phyloP scores from a whole-genome alignment of 495 filamentous ascomycete genomes.

The Talaromyces trachyspermus region DNA sequence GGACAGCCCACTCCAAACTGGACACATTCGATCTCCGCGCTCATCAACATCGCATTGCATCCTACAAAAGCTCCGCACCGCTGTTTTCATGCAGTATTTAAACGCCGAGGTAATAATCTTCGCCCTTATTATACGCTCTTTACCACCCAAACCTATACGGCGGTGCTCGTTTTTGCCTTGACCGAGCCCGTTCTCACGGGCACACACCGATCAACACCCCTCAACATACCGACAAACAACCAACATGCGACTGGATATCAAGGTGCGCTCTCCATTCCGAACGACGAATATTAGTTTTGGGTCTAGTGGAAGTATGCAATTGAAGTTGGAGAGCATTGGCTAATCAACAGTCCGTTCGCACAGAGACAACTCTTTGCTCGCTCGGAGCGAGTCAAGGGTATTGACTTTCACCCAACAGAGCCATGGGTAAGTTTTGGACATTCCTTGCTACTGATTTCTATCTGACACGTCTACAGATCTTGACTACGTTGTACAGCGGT shows the following conservation, averaged over 20 bases:
- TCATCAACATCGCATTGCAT: conserved; percentile 4
- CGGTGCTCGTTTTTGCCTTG: not conserved
- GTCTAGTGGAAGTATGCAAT: no score
- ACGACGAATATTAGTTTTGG: conserved; percentile 11
- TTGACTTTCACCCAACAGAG: conserved; percentile 94
- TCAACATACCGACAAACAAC: conserved; percentile 16
- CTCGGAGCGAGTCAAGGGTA: conserved; percentile 91
- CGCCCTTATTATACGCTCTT: not conserved
- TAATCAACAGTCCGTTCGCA: conserved; percentile 24
- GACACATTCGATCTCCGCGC: conserved; percentile 9
- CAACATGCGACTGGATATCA: conserved; percentile 86
- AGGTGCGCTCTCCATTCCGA: conserved; percentile 51
- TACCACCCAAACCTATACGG: not conserved
- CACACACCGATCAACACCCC: conserved; percentile 2
- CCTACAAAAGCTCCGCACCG: conserved; percentile 3
- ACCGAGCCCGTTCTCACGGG: conserved; percentile 5
- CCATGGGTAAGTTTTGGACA: conserved; percentile 60
- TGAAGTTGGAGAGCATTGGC: conserved; percentile 12
- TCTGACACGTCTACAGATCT: conserved; percentile 51
- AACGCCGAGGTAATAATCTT: not conserved
- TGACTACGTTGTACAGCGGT: conserved; percentile 95
- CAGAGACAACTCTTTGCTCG: conserved; percentile 76
- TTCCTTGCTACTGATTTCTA: not conserved
- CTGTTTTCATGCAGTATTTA: not conserved
- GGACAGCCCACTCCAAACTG: conserved; percentile 8